These are phyloP conservation scores for Gloeostereum incarnatum DNA, from an alignment of 768 basidiomycete species.

Conservation along the genomic window DNA sequence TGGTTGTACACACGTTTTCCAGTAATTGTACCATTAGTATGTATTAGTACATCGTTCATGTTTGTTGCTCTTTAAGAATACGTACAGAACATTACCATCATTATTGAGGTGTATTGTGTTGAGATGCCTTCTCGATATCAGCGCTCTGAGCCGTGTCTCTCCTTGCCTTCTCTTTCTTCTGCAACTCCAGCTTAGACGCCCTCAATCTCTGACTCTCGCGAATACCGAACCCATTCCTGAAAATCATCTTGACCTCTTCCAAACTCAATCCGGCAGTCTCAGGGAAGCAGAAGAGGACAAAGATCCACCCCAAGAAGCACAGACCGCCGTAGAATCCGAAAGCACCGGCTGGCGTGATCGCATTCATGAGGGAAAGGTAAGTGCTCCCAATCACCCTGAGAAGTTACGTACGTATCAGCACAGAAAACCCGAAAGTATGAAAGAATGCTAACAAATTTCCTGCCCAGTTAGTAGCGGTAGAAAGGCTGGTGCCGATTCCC, in stretches of 20 bases:
- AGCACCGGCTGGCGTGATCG: constrained; percentile 65
- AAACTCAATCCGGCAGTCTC: constrained; percentile 71
- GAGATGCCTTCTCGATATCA: no score
- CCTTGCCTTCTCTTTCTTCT: constrained; percentile 17
- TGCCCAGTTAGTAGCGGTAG: constrained; percentile 74
- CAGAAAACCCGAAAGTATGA: no score
- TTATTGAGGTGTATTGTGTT: no score
- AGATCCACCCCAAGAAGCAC: constrained; percentile 61
- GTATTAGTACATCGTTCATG: no score
- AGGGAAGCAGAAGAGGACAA: constrained; percentile 64
- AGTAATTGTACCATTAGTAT: background rate
- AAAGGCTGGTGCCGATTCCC: constrained; percentile 67
- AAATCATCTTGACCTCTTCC: constrained; percentile 58
- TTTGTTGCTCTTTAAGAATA: no score
- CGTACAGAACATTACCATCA: no score
- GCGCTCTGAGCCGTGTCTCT: no score
- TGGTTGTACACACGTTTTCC: background rate
- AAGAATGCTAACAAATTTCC: constrained; percentile 70
- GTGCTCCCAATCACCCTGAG: no score
- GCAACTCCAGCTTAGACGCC: constrained; percentile 32
- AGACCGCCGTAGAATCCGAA: constrained; percentile 73
- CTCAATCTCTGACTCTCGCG: constrained; percentile 43
- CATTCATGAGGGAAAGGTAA: constrained; percentile 70
- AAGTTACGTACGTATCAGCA: no score
- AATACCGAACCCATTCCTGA: constrained; percentile 57